Evolutionary conservation across 2,329 filamentous ascomycete species (phyloP).

Genomic region (Neocatenulostroma microsporum): DNA sequence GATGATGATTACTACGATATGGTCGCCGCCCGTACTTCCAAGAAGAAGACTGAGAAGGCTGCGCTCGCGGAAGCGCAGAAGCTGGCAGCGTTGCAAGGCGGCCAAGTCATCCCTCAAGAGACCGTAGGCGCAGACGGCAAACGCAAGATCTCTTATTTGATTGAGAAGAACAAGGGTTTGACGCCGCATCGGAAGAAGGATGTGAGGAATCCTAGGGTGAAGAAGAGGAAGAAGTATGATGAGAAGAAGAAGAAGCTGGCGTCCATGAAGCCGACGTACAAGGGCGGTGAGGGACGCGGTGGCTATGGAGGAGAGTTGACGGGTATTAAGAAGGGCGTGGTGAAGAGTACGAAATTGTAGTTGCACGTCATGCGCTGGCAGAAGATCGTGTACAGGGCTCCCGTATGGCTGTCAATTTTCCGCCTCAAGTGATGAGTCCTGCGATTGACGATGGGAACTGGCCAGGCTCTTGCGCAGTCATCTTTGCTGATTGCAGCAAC

Average conservation of each 20-base stretch:
- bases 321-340: constrained; percentile 87
- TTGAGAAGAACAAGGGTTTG: constrained; percentile 96
- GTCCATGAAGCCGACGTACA: constrained; percentile 77
- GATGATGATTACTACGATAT: constrained; percentile 85
- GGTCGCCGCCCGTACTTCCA: constrained; percentile 59
- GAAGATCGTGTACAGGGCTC: too few species aligned
- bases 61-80: constrained; percentile 53
- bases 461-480: too few species aligned
- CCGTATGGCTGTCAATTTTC: too few species aligned
- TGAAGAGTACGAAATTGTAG: constrained; percentile 89
- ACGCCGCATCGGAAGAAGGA: constrained; percentile 88
- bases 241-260: constrained; percentile 96
- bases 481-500: too few species aligned
- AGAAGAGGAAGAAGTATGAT: constrained; percentile 95
- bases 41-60: constrained; percentile 67
- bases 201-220: constrained; percentile 86
- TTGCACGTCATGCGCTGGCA: constrained; percentile 1
- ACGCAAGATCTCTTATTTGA: constrained; percentile 84
- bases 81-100: constrained; percentile 48
- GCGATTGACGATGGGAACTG: too few species aligned
- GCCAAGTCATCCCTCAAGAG: constrained; percentile 58
- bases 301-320: constrained; percentile 88
- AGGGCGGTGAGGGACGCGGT: constrained; percentile 73
- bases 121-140: constrained; percentile 75
- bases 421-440: too few species aligned